These are phyloP conservation scores for Orychophragmus violaceus DNA, from an alignment of 345 rosid genomes.

Conservation along the genomic window DNA sequence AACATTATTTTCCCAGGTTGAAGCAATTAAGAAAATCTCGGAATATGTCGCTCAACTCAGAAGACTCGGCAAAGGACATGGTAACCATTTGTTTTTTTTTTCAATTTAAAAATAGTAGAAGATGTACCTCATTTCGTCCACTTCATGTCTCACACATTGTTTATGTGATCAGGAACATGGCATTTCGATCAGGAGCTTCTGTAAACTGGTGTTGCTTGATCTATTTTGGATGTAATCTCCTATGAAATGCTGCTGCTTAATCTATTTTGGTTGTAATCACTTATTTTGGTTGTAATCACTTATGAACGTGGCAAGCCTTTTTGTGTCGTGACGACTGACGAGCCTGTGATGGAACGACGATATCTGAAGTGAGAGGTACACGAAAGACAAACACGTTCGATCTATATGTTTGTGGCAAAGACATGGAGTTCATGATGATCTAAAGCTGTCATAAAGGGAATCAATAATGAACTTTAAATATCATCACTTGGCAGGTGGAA, in stretches of 20 bases:
- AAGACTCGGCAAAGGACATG: slow-evolving; percentile 78
- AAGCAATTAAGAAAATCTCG: slow-evolving; percentile 61
- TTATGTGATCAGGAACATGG: slow-evolving; percentile 65
- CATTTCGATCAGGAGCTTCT: slow-evolving; percentile 90
- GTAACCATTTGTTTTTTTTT: slow-evolving; percentile 30
- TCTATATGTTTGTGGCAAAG: slow-evolving; percentile 19
- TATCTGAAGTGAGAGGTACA: slow-evolving; percentile 66
- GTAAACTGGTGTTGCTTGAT: slow-evolving; percentile 22
- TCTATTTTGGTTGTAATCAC: slow-evolving; percentile 1
- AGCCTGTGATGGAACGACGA: no score
- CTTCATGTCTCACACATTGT: slow-evolving; percentile 9
- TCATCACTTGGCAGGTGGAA: slow-evolving; percentile 43
- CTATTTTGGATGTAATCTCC: not conserved
- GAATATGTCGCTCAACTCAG: slow-evolving; percentile 64
- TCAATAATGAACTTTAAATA: slow-evolving; percentile 2
- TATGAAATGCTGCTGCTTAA: slow-evolving; percentile 15
- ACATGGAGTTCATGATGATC: not conserved
- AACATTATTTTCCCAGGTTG: slow-evolving; percentile 42
- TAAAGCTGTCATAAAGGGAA: not conserved
- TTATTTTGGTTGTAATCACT: no score
- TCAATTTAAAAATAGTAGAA: not conserved
- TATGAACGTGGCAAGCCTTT: no score
- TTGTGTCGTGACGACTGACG: no score
- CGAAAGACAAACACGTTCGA: not conserved
- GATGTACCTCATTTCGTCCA: not conserved